These are phyloP conservation scores for Saksenaea vasiformis DNA, from an alignment of 371 early-diverging fungal genomes.

Conservation along the genomic window DNA sequence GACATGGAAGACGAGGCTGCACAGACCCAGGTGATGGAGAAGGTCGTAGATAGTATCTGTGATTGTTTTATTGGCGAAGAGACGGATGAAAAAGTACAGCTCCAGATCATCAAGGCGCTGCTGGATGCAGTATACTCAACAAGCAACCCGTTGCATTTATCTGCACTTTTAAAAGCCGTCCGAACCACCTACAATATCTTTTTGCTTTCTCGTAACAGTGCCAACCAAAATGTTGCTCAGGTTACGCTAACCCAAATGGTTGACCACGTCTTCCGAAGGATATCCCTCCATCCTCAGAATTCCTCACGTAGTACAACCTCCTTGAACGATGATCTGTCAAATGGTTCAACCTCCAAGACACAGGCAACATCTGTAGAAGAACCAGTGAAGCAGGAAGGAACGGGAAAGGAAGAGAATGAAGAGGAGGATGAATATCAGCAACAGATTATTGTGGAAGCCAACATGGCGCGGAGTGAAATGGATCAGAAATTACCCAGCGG, in stretches of 20 bases:
- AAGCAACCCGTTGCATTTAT: conserved; percentile 71
- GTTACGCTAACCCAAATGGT: conserved; percentile 91
- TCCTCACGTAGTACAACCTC: conserved; percentile 12
- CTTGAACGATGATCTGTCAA: neutral
- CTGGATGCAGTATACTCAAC: conserved; percentile 79
- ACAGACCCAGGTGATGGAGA: conserved; percentile 53
- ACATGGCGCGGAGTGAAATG: conserved; percentile 53
- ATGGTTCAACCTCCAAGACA: conserved; percentile 5
- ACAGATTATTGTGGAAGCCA: conserved; percentile 53
- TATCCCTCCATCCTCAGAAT: conserved; percentile 32
- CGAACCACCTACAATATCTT: conserved; percentile 76
- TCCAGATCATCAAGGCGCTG: conserved; percentile 83
- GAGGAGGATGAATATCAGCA: conserved; percentile 33
- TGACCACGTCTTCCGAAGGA: conserved; percentile 74
- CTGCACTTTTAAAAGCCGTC: conserved; percentile 80
- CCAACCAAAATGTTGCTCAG: conserved; percentile 86
- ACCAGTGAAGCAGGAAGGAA: neutral
- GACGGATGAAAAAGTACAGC: conserved; percentile 75
- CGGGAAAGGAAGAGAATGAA: conserved; percentile 1
- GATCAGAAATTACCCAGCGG: conserved; percentile 36
- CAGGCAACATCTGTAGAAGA: conserved; percentile 4
- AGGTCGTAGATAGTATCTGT: conserved; percentile 59
- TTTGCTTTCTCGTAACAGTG: conserved; percentile 67
- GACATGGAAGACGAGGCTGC: conserved; percentile 48
- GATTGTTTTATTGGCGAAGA: conserved; percentile 67